Evolutionary conservation across 208 protist genomes (phyloP).

Genomic region (Wallacemonas sp.): DNA sequence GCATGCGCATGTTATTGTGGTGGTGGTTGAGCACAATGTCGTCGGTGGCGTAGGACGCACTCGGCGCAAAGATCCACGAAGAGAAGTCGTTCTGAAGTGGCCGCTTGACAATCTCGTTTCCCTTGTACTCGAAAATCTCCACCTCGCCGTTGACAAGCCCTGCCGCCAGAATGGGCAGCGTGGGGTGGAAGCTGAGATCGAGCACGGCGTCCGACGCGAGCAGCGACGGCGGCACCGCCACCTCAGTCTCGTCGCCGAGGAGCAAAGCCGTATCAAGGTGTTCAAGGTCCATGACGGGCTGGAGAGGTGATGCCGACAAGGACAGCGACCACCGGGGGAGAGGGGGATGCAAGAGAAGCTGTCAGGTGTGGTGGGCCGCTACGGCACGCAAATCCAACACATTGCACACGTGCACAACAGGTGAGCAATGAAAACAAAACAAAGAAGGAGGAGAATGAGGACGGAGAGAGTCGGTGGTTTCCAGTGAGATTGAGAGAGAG

Average conservation of each 20-base stretch:
- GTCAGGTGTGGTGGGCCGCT: not conserved
- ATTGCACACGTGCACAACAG: not conserved
- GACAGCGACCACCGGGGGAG: too few relatives aligned
- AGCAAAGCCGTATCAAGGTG: conserved; percentile 47
- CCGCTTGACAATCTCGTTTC: conserved; percentile 62
- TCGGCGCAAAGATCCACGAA: conserved; percentile 58
- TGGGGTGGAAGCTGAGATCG: conserved; percentile 79
- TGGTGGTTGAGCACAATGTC: conserved; percentile 57
- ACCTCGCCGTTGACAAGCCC: conserved; percentile 83
- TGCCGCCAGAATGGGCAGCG: conserved; percentile 62
- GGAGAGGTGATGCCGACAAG: not conserved
- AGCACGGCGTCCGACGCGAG: conserved; percentile 57
- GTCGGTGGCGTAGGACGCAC: conserved; percentile 36
- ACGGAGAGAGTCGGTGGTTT: too few relatives aligned
- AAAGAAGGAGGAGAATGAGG: too few relatives aligned
- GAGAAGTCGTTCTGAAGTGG: conserved; percentile 66
- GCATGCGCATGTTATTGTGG: conserved; percentile 79
- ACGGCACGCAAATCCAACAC: not conserved
- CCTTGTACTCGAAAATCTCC: conserved; percentile 72
- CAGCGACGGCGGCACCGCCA: conserved; percentile 60
- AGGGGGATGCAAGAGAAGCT: too few relatives aligned
- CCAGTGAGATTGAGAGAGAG: too few relatives aligned
- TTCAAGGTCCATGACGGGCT: conserved; percentile 66
- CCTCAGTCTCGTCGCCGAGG: conserved; percentile 54
- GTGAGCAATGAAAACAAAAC: not conserved